A percentile compares a stretch with the other conserved stretches of the same genome.
Evolutionary conservation across 2,329 filamentous ascomycete genomes (phyloP).

Genomic region (Thielaviopsis populi): DNA sequence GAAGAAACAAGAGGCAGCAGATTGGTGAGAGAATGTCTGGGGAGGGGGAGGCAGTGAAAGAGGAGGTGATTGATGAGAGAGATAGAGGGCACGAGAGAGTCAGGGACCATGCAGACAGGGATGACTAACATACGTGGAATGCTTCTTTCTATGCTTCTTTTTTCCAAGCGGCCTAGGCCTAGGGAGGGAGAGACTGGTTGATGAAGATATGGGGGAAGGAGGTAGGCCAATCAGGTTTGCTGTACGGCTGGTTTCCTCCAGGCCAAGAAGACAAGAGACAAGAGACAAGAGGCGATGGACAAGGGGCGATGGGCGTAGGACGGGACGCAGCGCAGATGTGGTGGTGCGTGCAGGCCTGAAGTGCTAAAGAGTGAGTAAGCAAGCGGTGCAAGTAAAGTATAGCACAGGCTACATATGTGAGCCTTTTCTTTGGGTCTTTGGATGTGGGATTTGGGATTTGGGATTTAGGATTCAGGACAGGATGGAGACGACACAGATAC

Average conservation of each 20-base stretch:
- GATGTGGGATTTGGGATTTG: background rate
- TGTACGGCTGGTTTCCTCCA: background rate
- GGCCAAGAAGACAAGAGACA: background rate
- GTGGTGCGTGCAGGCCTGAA: background rate
- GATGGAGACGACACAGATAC: background rate
- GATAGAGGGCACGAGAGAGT: background rate
- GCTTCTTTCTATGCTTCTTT: conserved; percentile 3
- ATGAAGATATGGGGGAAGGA: background rate
- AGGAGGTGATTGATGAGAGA: background rate
- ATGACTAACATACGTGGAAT: background rate
- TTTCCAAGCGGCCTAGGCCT: background rate
- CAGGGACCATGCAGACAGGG: background rate
- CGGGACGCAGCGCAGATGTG: background rate
- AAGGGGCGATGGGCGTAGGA: background rate
- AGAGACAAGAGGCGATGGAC: background rate
- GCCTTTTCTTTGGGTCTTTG: background rate
- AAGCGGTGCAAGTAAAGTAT: conserved; percentile 2
- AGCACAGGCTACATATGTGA: background rate
- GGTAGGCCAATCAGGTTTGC: background rate
- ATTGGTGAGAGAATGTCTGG: background rate
- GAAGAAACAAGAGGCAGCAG: background rate
- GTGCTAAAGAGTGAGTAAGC: background rate
- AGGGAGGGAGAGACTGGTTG: background rate
- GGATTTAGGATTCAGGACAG: background rate
- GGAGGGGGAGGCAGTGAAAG: background rate